These are phyloP conservation scores for Sicyos edulis DNA, from an alignment of 306 rosid genomes.

Conservation along the genomic window DNA sequence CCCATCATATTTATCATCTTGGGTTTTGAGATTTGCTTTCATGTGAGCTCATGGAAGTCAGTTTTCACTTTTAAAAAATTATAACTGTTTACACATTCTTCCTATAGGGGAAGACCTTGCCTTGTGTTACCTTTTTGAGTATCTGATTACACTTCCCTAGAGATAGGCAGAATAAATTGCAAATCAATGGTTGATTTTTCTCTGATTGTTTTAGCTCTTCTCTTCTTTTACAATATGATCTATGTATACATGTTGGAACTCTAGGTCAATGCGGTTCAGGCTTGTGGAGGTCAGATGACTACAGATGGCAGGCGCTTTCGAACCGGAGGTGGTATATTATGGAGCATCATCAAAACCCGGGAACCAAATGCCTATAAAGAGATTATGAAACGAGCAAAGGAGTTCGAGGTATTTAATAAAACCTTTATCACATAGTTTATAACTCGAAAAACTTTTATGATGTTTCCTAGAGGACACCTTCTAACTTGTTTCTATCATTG, in stretches of 20 bases:
- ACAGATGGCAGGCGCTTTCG: slow-evolving; percentile 40
- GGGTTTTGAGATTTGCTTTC: background rate
- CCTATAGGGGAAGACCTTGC: background rate
- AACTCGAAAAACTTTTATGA: too few relatives aligned
- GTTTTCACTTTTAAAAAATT: too few relatives aligned
- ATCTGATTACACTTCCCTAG: background rate
- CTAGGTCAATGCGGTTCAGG: slow-evolving; percentile 79
- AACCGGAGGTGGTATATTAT: slow-evolving; percentile 82
- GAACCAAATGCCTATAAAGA: too few relatives aligned
- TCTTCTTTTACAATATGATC: background rate
- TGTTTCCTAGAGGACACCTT: too few relatives aligned
- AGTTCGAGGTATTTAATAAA: slow-evolving; percentile 56
- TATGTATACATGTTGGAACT: background rate
- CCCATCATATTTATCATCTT: background rate
- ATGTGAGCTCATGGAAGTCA: too few relatives aligned
- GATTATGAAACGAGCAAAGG: too few relatives aligned
- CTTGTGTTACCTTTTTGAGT: background rate
- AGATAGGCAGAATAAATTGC: background rate
- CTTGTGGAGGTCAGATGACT: slow-evolving; percentile 88
- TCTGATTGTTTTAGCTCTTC: background rate
- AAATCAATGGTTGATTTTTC: background rate
- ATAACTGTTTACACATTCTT: too few relatives aligned
- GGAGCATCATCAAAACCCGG: slow-evolving; percentile 57
- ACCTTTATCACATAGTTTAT: slow-evolving; percentile 1
- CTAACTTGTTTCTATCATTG: background rate